phyloP scores from a whole-genome alignment of 495 filamentous ascomycete genomes.

The Lichenothelia convexa region DNA sequence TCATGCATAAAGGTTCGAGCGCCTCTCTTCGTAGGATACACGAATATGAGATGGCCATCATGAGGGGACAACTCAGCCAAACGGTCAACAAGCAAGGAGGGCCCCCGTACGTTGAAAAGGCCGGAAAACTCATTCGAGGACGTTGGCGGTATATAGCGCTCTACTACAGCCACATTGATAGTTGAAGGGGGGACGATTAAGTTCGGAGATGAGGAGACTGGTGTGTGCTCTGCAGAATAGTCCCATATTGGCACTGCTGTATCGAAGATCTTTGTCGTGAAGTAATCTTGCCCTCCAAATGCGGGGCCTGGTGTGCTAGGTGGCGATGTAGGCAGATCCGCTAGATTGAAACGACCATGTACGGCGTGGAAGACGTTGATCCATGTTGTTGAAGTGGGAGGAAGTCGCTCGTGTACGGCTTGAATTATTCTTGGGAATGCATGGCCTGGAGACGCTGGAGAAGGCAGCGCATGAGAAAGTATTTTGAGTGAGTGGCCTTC shows the following conservation, averaged over 20 bases:
- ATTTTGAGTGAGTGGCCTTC: constrained; percentile 29
- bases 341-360: constrained; percentile 41
- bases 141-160: constrained; percentile 53
- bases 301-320: constrained; percentile 35
- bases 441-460: constrained; percentile 32
- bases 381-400: constrained; percentile 29
- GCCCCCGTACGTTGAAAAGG: constrained; percentile 36
- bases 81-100: constrained; percentile 48
- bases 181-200: constrained; percentile 46
- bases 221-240: constrained; percentile 27
- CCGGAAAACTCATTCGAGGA: constrained; percentile 39
- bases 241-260: constrained; percentile 38
- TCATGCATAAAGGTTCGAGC: constrained; percentile 43
- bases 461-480: constrained; percentile 45
- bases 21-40: constrained; percentile 49
- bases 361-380: constrained; percentile 49
- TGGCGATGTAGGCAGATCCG: constrained; percentile 42
- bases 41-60: constrained; percentile 43
- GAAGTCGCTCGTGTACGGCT: constrained; percentile 32
- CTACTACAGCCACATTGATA: constrained; percentile 45
- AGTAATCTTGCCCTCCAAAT: constrained; percentile 36
- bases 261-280: constrained; percentile 32
- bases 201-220: constrained; percentile 27
- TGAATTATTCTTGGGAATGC: constrained; percentile 34
- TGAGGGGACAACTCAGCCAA: constrained; percentile 42